These are phyloP conservation scores for Plectosphaerella cucumerina DNA, from an alignment of 2,329 filamentous ascomycete genomes.

Conservation along the genomic window DNA sequence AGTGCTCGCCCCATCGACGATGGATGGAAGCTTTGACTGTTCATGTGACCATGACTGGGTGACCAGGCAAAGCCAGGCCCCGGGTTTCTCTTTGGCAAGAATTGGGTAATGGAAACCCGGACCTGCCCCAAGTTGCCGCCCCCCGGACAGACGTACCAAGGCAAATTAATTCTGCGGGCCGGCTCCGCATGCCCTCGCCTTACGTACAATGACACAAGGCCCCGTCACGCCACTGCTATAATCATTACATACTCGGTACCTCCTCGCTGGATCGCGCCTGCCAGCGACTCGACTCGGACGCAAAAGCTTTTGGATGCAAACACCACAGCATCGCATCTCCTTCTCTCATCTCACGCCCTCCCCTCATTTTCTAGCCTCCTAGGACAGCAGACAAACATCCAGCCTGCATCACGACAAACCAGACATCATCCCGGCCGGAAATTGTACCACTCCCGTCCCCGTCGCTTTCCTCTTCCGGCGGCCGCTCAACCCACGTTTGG, in stretches of 20 bases:
- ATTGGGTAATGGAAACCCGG: constrained; percentile 15
- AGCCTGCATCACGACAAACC: no score
- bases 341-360: constrained; percentile 5
- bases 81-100: constrained; percentile 48
- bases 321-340: not conserved
- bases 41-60: constrained; percentile 31
- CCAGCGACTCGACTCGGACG: not conserved
- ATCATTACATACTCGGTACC: not conserved
- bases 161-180: constrained; percentile 9
- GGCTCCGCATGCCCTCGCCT: constrained; percentile 4
- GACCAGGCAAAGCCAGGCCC: constrained; percentile 23
- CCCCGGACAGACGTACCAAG: not conserved
- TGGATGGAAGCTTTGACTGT: constrained; percentile 6
- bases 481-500: no score
- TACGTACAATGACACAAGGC: not conserved
- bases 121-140: not conserved
- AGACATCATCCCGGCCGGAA: not conserved
- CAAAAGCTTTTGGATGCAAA: no score
- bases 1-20: not conserved
- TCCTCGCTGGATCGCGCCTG: not conserved
- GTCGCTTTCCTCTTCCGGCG: no score
- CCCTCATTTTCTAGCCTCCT: constrained; percentile 1
- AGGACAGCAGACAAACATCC: no score
- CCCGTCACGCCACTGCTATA: not conserved
- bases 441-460: not conserved